Conservation (phyloP, 129 eudicot genomes). For the Flaveria bidentis region DNA sequence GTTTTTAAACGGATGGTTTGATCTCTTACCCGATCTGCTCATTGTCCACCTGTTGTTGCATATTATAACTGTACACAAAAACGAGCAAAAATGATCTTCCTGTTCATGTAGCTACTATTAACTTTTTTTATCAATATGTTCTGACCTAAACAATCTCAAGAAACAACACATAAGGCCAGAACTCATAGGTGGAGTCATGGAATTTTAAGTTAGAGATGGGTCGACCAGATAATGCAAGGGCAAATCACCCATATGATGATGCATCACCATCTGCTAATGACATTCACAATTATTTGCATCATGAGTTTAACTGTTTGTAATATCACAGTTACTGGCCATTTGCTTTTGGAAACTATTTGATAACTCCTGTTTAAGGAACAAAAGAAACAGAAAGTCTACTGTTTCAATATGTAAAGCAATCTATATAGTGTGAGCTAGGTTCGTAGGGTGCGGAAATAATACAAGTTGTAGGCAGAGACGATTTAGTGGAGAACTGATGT, state of each 20-base stretch:
- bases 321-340: slow-evolving; percentile 12
- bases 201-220: background rate
- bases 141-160: too few species aligned
- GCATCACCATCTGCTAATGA: slow-evolving; percentile 16
- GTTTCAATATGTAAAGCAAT: slow-evolving; percentile 3
- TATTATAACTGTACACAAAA: slow-evolving; percentile 17
- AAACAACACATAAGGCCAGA: slow-evolving; percentile 10
- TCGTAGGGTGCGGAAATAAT: background rate
- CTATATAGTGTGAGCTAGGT: slow-evolving; percentile 6
- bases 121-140: too few species aligned
- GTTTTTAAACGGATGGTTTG: background rate
- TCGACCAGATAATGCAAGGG: background rate
- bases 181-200: slow-evolving; percentile 1
- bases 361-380: slow-evolving; percentile 8
- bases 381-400: background rate
- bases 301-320: slow-evolving; percentile 16
- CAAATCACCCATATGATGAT: slow-evolving; percentile 12
- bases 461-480: background rate
- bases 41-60: slow-evolving; percentile 5
- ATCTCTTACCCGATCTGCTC: background rate
- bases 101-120: slow-evolving; percentile 4
- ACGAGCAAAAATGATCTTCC: background rate
- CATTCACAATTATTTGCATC: slow-evolving; percentile 13
- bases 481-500: slow-evolving; percentile 8
- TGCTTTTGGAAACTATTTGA: slow-evolving; percentile 7